Evolutionary conservation across 139 green algal genomes (phyloP), one percentile per base, ranked within the genome.

Genomic region (Haematococcus lacustris): DNA sequence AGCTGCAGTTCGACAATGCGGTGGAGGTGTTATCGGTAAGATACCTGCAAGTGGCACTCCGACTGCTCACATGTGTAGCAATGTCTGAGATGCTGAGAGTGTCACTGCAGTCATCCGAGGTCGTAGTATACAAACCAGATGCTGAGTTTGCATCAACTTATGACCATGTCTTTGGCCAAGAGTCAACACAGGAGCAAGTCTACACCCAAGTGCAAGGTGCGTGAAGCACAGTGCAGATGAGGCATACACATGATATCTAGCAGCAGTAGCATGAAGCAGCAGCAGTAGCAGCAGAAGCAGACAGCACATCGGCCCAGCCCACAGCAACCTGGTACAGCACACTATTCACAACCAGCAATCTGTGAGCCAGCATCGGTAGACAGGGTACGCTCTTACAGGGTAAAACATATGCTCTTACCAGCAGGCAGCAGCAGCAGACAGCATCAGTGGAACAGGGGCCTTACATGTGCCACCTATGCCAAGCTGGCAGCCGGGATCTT

Each of bases 111-210:
- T 34, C 59, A 0, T 26, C 61, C 21, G 67, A 76, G 26, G 61
- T 86, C 4, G 47, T 74, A n/a, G 74, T 82, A 38, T 77, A 65
- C 71, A 82, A 76, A 47, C 71, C 71, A 21, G 40, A 77, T 33
- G 71, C 79, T 26, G 74, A 80, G 47, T 76, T 86, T 35, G 76
- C 78, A 32, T 86, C 76, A n/a, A 71, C 61, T 6, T 86, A 84
- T 37, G 73, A 83, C 66, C 28, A 74, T 62, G 83, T 85, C 38
- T 78, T 85, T 25, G 71, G 66, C 1, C 66, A 83, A 71, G 40
- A 80, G 5, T 47, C 76, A 1, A 60, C 71, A 17, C 83, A 88
- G 62, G 71, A 75, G n/a, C 73, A 85, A 23, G 62, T 86, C 25
- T 85, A 85, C 66, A 40, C 40, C n/a, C 39, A 51, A 43, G 66